Conservation (phyloP, 2,329 filamentous ascomycete species). For the Ophiocordyceps camponoti-floridani region DNA sequence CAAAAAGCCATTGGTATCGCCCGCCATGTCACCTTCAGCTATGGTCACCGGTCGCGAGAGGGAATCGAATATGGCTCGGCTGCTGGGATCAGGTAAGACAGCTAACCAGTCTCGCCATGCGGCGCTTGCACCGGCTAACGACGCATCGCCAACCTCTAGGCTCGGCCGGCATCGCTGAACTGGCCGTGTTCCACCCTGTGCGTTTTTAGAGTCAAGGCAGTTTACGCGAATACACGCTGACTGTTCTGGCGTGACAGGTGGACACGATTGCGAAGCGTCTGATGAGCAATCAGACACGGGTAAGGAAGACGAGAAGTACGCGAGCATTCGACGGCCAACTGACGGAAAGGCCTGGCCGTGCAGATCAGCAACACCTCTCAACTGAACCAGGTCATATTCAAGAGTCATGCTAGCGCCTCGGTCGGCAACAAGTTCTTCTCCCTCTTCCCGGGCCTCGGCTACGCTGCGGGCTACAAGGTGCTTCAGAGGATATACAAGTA, state of each 20-base stretch:
- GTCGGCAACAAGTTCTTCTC: conserved; percentile 71
- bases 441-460: conserved; percentile 90
- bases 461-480: conserved; percentile 95
- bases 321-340: not conserved
- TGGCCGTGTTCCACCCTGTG: conserved; percentile 85
- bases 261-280: conserved; percentile 97
- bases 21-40: conserved; percentile 40
- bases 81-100: conserved; percentile 68
- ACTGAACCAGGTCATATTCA: conserved; percentile 88
- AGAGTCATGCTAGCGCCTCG: conserved; percentile 60
- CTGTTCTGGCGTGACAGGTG: conserved; percentile 40
- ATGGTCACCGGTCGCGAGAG: conserved; percentile 36
- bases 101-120: not conserved
- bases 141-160: conserved; percentile 29
- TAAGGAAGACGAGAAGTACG: conserved; percentile 16
- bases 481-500: conserved; percentile 98
- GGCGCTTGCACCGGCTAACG: conserved; percentile 6
- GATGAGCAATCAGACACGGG: conserved; percentile 81
- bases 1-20: not conserved
- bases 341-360: not conserved
- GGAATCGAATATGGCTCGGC: conserved; percentile 75
- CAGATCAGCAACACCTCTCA: conserved; percentile 27
- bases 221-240: conserved; percentile 1
- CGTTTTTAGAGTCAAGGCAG: conserved; percentile 9
- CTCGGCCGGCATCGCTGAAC: conserved; percentile 80